Conservation (phyloP, 805 yeast genomes). For the Zygosaccharomyces bisporus region DNA sequence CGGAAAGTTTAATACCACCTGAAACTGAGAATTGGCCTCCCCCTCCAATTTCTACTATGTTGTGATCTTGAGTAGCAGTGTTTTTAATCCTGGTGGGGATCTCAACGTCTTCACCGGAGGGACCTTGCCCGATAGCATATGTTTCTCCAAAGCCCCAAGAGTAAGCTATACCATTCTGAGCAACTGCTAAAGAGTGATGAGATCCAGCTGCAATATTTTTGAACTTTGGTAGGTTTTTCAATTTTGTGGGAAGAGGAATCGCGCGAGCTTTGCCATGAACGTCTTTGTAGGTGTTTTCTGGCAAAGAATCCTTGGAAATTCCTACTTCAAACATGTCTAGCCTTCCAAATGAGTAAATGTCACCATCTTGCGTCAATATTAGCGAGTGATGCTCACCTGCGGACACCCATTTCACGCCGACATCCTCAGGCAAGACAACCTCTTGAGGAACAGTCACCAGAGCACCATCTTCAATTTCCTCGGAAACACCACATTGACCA, state of each 20-base stretch:
- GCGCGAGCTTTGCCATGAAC: slow-evolving; percentile 77
- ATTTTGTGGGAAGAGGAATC: slow-evolving; percentile 77
- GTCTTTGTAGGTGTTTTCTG: slow-evolving; percentile 69
- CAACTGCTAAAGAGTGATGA: slow-evolving; percentile 86
- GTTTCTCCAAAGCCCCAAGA: slow-evolving; percentile 99
- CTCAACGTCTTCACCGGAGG: slow-evolving; percentile 78
- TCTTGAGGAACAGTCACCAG: slow-evolving; percentile 72
- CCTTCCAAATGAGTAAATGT: slow-evolving; percentile 83
- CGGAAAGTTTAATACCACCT: slow-evolving; percentile 59
- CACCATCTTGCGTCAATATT: slow-evolving; percentile 69
- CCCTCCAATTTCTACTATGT: slow-evolving; percentile 72
- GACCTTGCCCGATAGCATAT: slow-evolving; percentile 93
- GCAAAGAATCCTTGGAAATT: slow-evolving; percentile 59
- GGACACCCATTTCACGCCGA: slow-evolving; percentile 56
- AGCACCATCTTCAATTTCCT: slow-evolving; percentile 80
- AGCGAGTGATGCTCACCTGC: slow-evolving; percentile 96
- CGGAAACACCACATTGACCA: slow-evolving; percentile 89
- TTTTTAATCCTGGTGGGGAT: slow-evolving; percentile 85
- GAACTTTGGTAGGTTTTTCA: slow-evolving; percentile 54
- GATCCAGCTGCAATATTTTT: slow-evolving; percentile 75
- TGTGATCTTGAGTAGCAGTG: slow-evolving; percentile 83
- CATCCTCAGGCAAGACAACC: slow-evolving; percentile 58
- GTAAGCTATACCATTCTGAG: slow-evolving; percentile 78
- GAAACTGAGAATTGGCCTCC: slow-evolving; percentile 96
- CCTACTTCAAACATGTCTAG: slow-evolving; percentile 93